A percentile compares a stretch with the other conserved stretches of the same genome.
phyloP scores from a whole-genome alignment of 805 yeast genomes.

The Wickerhamiella qilinensis region DNA sequence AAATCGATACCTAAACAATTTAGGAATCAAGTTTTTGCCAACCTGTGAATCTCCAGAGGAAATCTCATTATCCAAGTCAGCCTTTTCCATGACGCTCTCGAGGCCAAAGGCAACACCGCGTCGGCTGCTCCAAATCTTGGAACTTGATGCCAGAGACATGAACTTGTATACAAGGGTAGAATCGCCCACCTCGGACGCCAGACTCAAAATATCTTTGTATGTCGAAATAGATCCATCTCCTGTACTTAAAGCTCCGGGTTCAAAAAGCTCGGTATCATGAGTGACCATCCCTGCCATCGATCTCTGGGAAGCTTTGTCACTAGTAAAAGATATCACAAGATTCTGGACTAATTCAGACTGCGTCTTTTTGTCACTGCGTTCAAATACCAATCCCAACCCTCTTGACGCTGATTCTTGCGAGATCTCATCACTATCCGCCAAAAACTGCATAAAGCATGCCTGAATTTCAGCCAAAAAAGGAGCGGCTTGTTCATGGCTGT shows the following conservation, averaged over 20 bases:
- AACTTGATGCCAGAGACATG: constrained; percentile 78
- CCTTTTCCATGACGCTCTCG: constrained; percentile 67
- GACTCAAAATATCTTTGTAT: constrained; percentile 69
- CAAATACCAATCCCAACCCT: constrained; percentile 71
- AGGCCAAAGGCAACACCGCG: constrained; percentile 91
- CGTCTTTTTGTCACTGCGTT: constrained; percentile 49
- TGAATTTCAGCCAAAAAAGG: constrained; percentile 46
- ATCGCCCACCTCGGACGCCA: constrained; percentile 92
- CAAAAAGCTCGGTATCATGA: constrained; percentile 71
- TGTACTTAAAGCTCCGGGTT: constrained; percentile 62
- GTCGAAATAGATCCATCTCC: constrained; percentile 80
- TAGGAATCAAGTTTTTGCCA: constrained; percentile 55
- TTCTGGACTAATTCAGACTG: constrained; percentile 61
- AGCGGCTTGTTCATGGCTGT: constrained; percentile 37
- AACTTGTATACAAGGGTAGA: constrained; percentile 87
- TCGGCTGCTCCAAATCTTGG: constrained; percentile 82
- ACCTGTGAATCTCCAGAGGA: constrained; percentile 37
- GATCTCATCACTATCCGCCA: constrained; percentile 69
- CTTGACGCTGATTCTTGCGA: constrained; percentile 87
- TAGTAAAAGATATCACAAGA: constrained; percentile 63
- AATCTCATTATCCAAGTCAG: constrained; percentile 45
- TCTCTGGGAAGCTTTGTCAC: constrained; percentile 31
- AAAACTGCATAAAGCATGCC: constrained; percentile 54
- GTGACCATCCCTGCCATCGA: constrained; percentile 52
- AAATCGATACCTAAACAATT: constrained; percentile 64